phyloP scores from a whole-genome alignment of 148 eudicot species.

The Cornus florida region DNA sequence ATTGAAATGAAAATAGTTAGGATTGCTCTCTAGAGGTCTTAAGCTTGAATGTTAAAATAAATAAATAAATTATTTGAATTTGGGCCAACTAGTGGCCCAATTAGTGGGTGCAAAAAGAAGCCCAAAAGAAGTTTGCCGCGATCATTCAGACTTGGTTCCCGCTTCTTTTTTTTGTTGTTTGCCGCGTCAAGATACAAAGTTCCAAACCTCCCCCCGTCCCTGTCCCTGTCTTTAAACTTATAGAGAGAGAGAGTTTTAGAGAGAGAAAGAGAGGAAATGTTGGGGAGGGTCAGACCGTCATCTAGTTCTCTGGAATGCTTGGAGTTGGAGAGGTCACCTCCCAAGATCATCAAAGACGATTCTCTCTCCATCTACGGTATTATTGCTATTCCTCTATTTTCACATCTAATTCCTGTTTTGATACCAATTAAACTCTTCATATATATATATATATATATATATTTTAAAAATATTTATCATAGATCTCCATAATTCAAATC shows the following conservation, averaged over 20 bases:
- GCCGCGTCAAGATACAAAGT: not conserved
- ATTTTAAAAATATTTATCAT: not conserved
- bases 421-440: not conserved
- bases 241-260: not conserved
- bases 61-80: too few species aligned
- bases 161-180: not conserved
- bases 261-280: conserved; percentile 37
- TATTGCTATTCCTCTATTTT: conserved; percentile 11
- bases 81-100: not conserved
- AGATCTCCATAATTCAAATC: not conserved
- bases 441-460: too few species aligned
- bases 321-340: conserved; percentile 55
- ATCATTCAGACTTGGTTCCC: not conserved
- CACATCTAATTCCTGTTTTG: too few species aligned
- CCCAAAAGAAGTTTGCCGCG: not conserved
- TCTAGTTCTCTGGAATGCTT: conserved; percentile 48
- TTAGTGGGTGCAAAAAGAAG: not conserved
- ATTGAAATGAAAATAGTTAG: too few species aligned
- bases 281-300: conserved; percentile 61
- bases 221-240: too few species aligned
- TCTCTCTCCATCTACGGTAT: conserved; percentile 80
- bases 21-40: too few species aligned
- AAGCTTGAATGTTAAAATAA: too few species aligned
- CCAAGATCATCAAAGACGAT: conserved; percentile 69
- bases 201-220: not conserved